phyloP scores from a whole-genome alignment of 2,329 filamentous ascomycete genomes.

The Hypoxylon sp. region DNA sequence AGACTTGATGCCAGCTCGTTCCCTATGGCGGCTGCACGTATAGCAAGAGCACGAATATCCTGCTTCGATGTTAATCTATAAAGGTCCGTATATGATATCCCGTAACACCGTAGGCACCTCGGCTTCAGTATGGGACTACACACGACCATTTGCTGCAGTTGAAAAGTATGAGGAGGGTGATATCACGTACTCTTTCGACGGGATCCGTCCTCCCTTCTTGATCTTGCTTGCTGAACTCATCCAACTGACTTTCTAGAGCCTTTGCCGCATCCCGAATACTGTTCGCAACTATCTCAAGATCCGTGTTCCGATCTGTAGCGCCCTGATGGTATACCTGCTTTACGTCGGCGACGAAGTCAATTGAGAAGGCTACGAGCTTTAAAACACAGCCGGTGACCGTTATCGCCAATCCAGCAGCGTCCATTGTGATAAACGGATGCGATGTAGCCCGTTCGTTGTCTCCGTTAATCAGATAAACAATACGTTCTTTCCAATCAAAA shows the following conservation, averaged over 20 bases:
- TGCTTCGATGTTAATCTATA: slow-evolving; percentile 1
- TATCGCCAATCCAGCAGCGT: slow-evolving; percentile 41
- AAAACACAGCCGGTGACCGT: slow-evolving; percentile 41
- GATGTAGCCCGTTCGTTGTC: neutral
- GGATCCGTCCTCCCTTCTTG: slow-evolving; percentile 2
- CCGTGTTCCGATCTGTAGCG: slow-evolving; percentile 39
- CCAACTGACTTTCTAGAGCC: slow-evolving; percentile 38
- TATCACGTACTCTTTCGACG: slow-evolving; percentile 34
- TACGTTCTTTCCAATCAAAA: neutral
- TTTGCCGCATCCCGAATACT: slow-evolving; percentile 40
- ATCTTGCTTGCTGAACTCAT: neutral
- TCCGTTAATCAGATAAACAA: neutral
- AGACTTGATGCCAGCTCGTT: slow-evolving; percentile 38
- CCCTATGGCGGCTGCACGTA: slow-evolving; percentile 42
- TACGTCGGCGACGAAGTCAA: slow-evolving; percentile 43
- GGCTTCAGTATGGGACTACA: neutral
- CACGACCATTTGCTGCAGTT: neutral
- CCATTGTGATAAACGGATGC: slow-evolving; percentile 11
- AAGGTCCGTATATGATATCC: neutral
- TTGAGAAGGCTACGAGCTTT: slow-evolving; percentile 43
- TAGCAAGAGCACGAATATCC: slow-evolving; percentile 38
- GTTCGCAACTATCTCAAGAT: slow-evolving; percentile 35
- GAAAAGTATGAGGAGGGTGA: neutral
- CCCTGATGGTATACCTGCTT: slow-evolving; percentile 47
- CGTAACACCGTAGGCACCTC: neutral